Conservation (phyloP, 2,329 filamentous ascomycete genomes). For the Nigrospora osmanthi region DNA sequence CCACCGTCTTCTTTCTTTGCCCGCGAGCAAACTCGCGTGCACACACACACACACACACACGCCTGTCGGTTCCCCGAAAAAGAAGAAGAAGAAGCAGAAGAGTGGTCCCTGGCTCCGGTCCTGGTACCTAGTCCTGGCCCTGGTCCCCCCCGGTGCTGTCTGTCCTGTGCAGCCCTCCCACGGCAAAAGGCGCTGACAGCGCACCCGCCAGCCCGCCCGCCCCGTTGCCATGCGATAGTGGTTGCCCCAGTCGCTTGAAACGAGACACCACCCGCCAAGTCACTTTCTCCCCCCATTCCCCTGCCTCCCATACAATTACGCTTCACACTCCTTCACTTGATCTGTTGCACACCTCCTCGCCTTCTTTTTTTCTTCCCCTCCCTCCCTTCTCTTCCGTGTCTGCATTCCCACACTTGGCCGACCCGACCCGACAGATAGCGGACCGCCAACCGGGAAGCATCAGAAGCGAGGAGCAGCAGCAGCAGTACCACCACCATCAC, state of each 20-base stretch:
- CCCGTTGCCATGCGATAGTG: constrained; percentile 2
- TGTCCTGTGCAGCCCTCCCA: too few relatives aligned
- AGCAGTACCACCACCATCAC: constrained; percentile 2
- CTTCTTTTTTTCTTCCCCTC: background rate
- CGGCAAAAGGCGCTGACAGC: constrained; percentile 1
- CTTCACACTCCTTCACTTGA: background rate
- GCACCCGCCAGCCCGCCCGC: background rate
- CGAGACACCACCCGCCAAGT: background rate
- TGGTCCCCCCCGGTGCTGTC: too few relatives aligned
- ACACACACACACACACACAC: too few relatives aligned
- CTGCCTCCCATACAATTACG: background rate
- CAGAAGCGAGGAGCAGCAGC: constrained; percentile 13
- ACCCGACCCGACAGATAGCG: too few relatives aligned
- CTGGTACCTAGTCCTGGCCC: too few relatives aligned
- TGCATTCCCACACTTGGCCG: background rate
- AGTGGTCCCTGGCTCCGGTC: too few relatives aligned
- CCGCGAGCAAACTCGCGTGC: too few relatives aligned
- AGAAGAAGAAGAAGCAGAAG: too few relatives aligned
- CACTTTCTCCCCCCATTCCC: background rate
- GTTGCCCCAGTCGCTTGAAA: background rate
- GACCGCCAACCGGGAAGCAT: constrained; percentile 4
- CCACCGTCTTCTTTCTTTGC: too few relatives aligned
- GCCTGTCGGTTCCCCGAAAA: too few relatives aligned
- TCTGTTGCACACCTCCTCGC: background rate
- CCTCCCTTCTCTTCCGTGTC: background rate